Conservation (phyloP, 1,284 basidiomycete species). For the Leccinum laetum region DNA sequence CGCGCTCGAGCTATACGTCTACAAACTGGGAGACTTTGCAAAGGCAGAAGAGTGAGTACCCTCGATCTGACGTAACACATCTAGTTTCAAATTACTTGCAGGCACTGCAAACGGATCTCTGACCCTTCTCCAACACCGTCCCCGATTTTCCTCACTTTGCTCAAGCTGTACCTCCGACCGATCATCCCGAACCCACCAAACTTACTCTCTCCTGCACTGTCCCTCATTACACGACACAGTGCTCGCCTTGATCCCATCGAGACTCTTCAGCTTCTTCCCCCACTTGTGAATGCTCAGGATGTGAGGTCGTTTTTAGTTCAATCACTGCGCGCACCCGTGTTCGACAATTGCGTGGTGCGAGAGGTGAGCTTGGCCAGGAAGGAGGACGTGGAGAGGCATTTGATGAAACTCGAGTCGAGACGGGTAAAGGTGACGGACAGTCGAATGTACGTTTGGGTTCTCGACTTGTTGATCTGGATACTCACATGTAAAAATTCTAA, state of each 20-base stretch:
- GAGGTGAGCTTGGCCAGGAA: conserved; percentile 69
- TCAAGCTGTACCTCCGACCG: conserved; percentile 87
- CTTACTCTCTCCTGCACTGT: conserved; percentile 78
- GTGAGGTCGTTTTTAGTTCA: conserved; percentile 80
- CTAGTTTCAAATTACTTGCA: conserved; percentile 32
- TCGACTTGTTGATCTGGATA: background rate
- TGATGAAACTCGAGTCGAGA: conserved; percentile 78
- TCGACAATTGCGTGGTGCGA: conserved; percentile 69
- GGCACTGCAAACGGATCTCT: conserved; percentile 87
- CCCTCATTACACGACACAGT: conserved; percentile 83
- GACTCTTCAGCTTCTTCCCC: conserved; percentile 85
- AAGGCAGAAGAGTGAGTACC: conserved; percentile 86
- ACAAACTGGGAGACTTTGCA: conserved; percentile 76
- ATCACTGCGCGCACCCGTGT: conserved; percentile 66
- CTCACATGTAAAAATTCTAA: background rate
- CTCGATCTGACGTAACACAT: background rate
- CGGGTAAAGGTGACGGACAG: conserved; percentile 91
- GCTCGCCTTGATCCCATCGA: conserved; percentile 79
- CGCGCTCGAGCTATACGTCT: conserved; percentile 92
- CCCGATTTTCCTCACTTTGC: conserved; percentile 80
- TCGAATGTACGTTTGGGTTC: conserved; percentile 66
- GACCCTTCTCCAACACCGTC: conserved; percentile 55
- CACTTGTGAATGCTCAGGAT: conserved; percentile 80
- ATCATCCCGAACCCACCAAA: conserved; percentile 45
- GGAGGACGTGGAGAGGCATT: conserved; percentile 68